Conservation (phyloP, 306 rosid genomes). For the Gillenia trifoliata region DNA sequence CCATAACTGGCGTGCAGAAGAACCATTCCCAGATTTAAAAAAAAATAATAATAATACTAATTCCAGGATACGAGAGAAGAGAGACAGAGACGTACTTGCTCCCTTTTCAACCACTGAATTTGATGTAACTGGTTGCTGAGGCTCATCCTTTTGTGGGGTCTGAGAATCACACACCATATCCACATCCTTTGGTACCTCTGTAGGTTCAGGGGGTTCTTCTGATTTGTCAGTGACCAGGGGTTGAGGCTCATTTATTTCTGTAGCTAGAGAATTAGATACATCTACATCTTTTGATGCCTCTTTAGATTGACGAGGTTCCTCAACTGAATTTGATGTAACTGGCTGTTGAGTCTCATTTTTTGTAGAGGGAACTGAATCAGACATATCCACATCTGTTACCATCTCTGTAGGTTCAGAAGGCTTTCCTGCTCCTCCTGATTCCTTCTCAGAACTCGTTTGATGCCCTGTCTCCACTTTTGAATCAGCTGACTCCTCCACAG, state of each 20-base stretch:
- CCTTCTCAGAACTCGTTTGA: constrained; percentile 39
- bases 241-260: constrained; percentile 21
- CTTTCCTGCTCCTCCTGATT: constrained; percentile 34
- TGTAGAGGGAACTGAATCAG: constrained; percentile 39
- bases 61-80: neutral
- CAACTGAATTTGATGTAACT: constrained; percentile 29
- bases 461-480: constrained; percentile 40
- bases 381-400: constrained; percentile 31
- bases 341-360: constrained; percentile 40
- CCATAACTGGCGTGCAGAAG: neutral
- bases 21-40: neutral
- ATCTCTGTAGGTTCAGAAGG: constrained; percentile 30
- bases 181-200: constrained; percentile 38
- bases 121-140: constrained; percentile 35
- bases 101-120: constrained; percentile 36
- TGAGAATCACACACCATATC: constrained; percentile 40
- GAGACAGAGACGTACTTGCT: constrained; percentile 30
- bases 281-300: constrained; percentile 34
- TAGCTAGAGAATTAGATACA: constrained; percentile 29
- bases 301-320: constrained; percentile 25
- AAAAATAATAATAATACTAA: no score
- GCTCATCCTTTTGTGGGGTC: constrained; percentile 31
- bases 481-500: constrained; percentile 31
- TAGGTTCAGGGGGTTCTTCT: constrained; percentile 31
- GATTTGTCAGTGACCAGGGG: constrained; percentile 20